phyloP scores from a whole-genome alignment of 2,329 filamentous ascomycete genomes.

The Mycogone perniciosa region DNA sequence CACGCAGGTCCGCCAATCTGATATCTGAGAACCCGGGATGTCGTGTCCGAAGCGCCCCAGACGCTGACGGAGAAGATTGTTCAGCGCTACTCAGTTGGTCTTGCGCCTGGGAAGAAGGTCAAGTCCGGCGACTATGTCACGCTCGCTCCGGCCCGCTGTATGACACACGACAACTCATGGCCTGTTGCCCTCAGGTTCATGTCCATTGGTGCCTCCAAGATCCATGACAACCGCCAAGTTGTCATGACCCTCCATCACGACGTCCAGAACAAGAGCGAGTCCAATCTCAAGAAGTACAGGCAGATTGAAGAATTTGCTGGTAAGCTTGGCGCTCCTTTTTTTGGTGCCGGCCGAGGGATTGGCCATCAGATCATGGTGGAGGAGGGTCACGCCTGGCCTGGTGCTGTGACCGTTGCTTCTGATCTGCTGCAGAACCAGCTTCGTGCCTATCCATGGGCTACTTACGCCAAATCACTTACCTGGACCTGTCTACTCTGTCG shows the following conservation, averaged over 20 bases:
- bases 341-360: conserved; percentile 70
- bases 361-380: conserved; percentile 92
- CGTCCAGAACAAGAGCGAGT: conserved; percentile 72
- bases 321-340: conserved; percentile 71
- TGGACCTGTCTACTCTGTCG: conserved; percentile 76
- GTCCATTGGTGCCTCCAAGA: conserved; percentile 66
- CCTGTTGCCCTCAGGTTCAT: conserved; percentile 71
- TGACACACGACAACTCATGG: conserved; percentile 84
- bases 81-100: conserved; percentile 70
- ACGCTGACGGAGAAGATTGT: conserved; percentile 92
- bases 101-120: conserved; percentile 69
- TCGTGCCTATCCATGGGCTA: conserved; percentile 66
- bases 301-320: conserved; percentile 78
- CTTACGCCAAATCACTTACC: conserved; percentile 78
- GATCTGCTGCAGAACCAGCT: conserved; percentile 63
- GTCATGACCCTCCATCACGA: conserved; percentile 86
- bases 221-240: conserved; percentile 50
- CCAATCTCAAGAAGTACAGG: conserved; percentile 75
- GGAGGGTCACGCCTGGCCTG: conserved; percentile 69
- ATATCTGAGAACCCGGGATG: too few species aligned
- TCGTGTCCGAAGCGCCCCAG: conserved; percentile 44
- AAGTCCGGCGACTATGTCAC: conserved; percentile 78
- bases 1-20: neutral
- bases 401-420: conserved; percentile 72
- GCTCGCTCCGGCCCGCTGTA: conserved; percentile 56